These are phyloP conservation scores for Albophoma yamanashiensis DNA, from an alignment of 2,329 filamentous ascomycete genomes.

Conservation along the genomic window DNA sequence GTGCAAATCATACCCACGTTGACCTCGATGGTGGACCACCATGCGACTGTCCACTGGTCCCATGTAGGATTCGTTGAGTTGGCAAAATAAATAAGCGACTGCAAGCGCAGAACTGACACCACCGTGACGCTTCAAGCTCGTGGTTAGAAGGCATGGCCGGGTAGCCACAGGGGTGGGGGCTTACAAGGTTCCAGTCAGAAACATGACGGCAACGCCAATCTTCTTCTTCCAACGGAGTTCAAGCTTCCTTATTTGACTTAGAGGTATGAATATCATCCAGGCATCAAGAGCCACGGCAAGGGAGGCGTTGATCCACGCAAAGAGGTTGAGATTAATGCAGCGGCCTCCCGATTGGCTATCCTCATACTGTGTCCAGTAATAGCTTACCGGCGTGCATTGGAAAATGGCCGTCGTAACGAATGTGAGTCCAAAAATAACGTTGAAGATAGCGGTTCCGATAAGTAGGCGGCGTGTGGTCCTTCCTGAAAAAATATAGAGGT, in stretches of 20 bases:
- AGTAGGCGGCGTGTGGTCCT: background rate
- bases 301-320: background rate
- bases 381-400: background rate
- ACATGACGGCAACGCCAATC: constrained; percentile 2
- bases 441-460: background rate
- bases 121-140: background rate
- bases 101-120: background rate
- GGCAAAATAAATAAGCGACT: background rate
- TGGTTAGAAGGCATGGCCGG: background rate
- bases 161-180: background rate
- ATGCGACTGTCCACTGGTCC: background rate
- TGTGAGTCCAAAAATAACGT: background rate
- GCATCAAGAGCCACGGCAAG: background rate
- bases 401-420: background rate
- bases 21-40: background rate
- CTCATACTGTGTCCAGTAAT: constrained; percentile 1
- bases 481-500: background rate
- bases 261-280: constrained; percentile 2
- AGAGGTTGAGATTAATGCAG: constrained; percentile 1
- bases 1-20: background rate
- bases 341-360: background rate
- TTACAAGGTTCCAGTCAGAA: constrained; percentile 2
- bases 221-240: constrained; percentile 4
- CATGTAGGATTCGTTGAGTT: background rate
- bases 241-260: background rate